phyloP scores from a whole-genome alignment of 345 rosid genomes.

The Toxicodendron radicans region DNA sequence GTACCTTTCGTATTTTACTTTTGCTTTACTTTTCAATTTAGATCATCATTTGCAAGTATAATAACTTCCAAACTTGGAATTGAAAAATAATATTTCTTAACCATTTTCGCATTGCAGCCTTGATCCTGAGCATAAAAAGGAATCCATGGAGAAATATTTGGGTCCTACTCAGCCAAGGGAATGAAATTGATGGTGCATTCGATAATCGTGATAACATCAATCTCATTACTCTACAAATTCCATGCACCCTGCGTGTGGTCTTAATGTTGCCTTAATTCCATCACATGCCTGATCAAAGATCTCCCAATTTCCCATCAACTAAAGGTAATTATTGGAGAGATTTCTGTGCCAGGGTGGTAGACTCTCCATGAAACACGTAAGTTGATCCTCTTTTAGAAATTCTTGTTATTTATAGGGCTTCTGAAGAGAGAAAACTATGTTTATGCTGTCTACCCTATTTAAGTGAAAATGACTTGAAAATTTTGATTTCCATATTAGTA shows the following conservation, averaged over 20 bases:
- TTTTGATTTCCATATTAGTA: neutral
- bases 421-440: neutral
- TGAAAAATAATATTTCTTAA: conserved; percentile 14
- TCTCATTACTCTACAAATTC: neutral
- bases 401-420: neutral
- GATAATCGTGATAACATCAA: neutral
- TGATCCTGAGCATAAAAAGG: conserved; percentile 92
- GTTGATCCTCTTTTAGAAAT: neutral
- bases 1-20: conserved; percentile 31
- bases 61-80: neutral
- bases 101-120: conserved; percentile 74
- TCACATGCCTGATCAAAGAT: neutral
- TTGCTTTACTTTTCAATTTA: neutral
- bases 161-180: conserved; percentile 57
- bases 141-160: conserved; percentile 94
- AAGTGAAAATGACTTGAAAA: neutral
- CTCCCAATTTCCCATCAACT: conserved; percentile 1
- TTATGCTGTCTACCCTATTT: neutral
- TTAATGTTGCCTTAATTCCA: neutral
- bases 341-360: neutral
- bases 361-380: neutral
- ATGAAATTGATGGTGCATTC: conserved; percentile 25
- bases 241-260: neutral
- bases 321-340: neutral
- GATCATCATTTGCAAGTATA: neutral